A percentile compares a stretch with the other conserved stretches of the same genome.
phyloP scores from a whole-genome alignment of 1,284 basidiomycete species.

The Rhodotorula glutinis region DNA sequence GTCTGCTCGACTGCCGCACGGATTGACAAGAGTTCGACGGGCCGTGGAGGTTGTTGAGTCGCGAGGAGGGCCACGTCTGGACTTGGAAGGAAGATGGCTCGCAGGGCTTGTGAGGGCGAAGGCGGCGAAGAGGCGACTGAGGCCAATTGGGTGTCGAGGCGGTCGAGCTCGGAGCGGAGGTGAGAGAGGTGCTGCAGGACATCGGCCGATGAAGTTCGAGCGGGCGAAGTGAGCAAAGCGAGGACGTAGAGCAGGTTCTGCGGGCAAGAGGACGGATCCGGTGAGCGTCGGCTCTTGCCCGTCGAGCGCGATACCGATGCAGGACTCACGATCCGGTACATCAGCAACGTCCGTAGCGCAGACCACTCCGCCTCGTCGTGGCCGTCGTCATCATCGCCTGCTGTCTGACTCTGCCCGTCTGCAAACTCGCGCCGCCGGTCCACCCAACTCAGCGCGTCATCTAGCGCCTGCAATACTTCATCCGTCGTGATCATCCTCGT shows the following conservation, averaged over 20 bases:
- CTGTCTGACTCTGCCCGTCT: not conserved
- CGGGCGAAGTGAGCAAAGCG: conserved; percentile 27
- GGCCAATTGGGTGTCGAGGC: not conserved
- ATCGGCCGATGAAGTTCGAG: conserved; percentile 13
- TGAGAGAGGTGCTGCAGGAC: conserved; percentile 12
- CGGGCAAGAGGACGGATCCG: too few relatives aligned
- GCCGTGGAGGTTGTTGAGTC: conserved; percentile 23
- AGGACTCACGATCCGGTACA: conserved; percentile 12
- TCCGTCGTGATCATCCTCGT: conserved; percentile 58
- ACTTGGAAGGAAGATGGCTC: conserved; percentile 7
- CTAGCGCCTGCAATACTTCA: conserved; percentile 60
- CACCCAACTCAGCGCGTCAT: conserved; percentile 60
- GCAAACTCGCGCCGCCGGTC: conserved; percentile 29
- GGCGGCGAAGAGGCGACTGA: not conserved
- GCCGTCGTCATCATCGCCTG: not conserved
- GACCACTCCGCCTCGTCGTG: too few relatives aligned
- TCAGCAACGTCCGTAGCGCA: not conserved
- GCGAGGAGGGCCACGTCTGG: conserved; percentile 17
- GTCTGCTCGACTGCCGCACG: conserved; percentile 8
- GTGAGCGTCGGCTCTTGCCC: not conserved
- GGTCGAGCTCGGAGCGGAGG: conserved; percentile 6
- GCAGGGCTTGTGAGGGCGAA: not conserved
- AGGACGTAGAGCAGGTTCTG: conserved; percentile 30
- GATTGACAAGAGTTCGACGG: conserved; percentile 10
- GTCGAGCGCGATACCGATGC: too few relatives aligned